These are phyloP conservation scores for Madurella mycetomatis DNA, from an alignment of 2,329 filamentous ascomycete species.

Conservation along the genomic window DNA sequence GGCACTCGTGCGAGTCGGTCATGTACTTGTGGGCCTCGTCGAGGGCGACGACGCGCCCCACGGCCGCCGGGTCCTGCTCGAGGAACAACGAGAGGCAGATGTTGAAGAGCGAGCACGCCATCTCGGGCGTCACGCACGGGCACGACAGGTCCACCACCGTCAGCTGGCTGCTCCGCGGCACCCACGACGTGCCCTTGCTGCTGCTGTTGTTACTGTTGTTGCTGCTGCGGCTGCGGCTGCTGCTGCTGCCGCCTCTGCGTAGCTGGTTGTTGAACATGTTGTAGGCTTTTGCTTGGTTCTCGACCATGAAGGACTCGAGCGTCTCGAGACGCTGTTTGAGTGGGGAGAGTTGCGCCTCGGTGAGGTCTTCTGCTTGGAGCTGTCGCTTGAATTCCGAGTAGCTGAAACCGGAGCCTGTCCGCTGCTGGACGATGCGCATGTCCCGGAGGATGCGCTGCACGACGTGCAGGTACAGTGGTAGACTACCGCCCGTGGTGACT, in stretches of 20 bases:
- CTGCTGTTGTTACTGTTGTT: too few relatives aligned
- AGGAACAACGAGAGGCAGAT: slow-evolving; percentile 65
- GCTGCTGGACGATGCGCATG: slow-evolving; percentile 46
- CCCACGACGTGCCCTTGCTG: slow-evolving; percentile 29
- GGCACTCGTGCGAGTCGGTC: slow-evolving; percentile 50
- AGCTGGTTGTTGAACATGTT: slow-evolving; percentile 8
- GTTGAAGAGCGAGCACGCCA: slow-evolving; percentile 68
- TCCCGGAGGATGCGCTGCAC: slow-evolving; percentile 53
- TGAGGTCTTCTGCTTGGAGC: slow-evolving; percentile 38
- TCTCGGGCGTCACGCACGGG: slow-evolving; percentile 62
- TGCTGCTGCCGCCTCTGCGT: background rate
- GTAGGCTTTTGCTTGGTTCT: slow-evolving; percentile 22
- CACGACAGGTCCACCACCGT: slow-evolving; percentile 61
- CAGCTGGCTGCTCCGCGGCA: slow-evolving; percentile 31
- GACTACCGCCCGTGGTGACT: slow-evolving; percentile 35
- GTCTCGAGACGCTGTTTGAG: slow-evolving; percentile 58
- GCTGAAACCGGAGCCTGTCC: slow-evolving; percentile 36
- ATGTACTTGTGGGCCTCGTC: slow-evolving; percentile 81
- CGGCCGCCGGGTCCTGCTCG: slow-evolving; percentile 40
- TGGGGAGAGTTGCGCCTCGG: slow-evolving; percentile 46
- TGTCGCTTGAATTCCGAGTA: slow-evolving; percentile 47
- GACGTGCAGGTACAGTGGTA: slow-evolving; percentile 56
- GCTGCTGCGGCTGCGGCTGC: too few relatives aligned
- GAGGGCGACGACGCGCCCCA: slow-evolving; percentile 61
- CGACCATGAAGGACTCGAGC: slow-evolving; percentile 58